A percentile compares a stretch with the other conserved stretches of the same genome.
These are phyloP conservation scores for Uronychia binucleata DNA, from an alignment of 73 alveolate species.

Conservation along the genomic window DNA sequence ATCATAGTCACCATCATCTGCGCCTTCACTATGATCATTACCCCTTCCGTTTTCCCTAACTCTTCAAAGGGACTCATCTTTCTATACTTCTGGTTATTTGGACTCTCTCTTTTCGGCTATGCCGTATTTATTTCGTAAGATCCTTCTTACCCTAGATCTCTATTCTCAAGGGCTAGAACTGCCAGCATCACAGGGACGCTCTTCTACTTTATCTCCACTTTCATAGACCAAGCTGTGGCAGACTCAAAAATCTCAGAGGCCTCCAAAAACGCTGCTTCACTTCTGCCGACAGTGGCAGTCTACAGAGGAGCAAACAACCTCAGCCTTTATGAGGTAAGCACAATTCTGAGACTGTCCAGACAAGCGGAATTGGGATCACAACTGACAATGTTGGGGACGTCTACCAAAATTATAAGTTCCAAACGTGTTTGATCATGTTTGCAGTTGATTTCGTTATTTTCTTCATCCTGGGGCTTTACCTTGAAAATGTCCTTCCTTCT, in stretches of 20 bases:
- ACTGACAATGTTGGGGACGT: conserved; percentile 1
- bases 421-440: conserved; percentile 14
- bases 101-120: conserved; percentile 61
- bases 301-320: conserved; percentile 21
- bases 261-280: conserved; percentile 24
- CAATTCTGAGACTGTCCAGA: not conserved
- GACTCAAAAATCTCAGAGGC: conserved; percentile 13
- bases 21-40: conserved; percentile 10
- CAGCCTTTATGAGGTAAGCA: conserved; percentile 18
- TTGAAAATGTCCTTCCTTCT: conserved; percentile 83
- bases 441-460: conserved; percentile 39
- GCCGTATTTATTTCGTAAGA: conserved; percentile 56
- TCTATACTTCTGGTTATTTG: conserved; percentile 54
- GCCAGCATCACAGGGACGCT: conserved; percentile 55
- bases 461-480: conserved; percentile 76
- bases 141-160: too few relatives aligned
- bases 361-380: conserved; percentile 41
- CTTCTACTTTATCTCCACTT: conserved; percentile 29
- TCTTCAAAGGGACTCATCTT: conserved; percentile 43
- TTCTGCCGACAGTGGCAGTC: conserved; percentile 55
- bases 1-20: conserved; percentile 65
- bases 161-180: conserved; percentile 74
- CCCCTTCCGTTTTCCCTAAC: conserved; percentile 21
- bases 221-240: conserved; percentile 27
- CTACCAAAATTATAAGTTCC: conserved; percentile 52